Percentiles rank a stretch among this genome's conserved stretches.
phyloP scores from a whole-genome alignment of 2,329 filamentous ascomycete species.

The Verticillium longisporum region DNA sequence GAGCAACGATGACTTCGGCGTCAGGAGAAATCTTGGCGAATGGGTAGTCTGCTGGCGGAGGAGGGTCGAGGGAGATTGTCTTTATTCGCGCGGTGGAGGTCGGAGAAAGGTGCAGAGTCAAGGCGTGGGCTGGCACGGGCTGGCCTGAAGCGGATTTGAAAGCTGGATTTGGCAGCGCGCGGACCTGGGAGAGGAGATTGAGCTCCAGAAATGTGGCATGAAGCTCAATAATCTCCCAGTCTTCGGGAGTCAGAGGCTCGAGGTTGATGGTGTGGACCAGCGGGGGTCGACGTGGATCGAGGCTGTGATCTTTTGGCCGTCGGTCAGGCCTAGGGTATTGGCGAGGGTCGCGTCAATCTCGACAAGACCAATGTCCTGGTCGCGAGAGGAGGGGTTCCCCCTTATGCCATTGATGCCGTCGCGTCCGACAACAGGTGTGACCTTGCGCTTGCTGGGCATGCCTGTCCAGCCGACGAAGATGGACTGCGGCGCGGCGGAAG shows the following conservation, averaged over 20 bases:
- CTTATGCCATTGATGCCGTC: constrained; percentile 62
- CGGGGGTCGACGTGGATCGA: constrained; percentile 84
- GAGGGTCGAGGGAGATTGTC: constrained; percentile 75
- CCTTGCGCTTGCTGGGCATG: constrained; percentile 86
- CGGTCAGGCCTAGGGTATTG: constrained; percentile 65
- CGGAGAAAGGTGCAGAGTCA: constrained; percentile 89
- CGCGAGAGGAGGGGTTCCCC: constrained; percentile 49
- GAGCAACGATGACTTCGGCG: constrained; percentile 94
- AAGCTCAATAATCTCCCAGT: constrained; percentile 98
- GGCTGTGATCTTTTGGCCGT: constrained; percentile 71
- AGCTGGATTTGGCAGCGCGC: constrained; percentile 81
- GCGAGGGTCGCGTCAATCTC: constrained; percentile 87
- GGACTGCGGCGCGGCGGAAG: constrained; percentile 42
- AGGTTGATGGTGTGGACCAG: constrained; percentile 93
- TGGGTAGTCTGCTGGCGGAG: constrained; percentile 57
- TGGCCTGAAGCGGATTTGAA: constrained; percentile 47
- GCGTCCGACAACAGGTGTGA: constrained; percentile 64
- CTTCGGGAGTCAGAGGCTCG: constrained; percentile 87
- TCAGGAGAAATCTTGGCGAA: constrained; percentile 93
- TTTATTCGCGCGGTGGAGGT: constrained; percentile 92
- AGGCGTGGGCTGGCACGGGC: constrained; percentile 59
- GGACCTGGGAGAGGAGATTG: constrained; percentile 87
- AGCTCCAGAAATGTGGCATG: constrained; percentile 94
- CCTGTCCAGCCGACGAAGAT: constrained; percentile 95
- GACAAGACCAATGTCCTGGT: constrained; percentile 70